Conservation (phyloP, 108 stramenopile species). For the Cyclotella atomus region DNA sequence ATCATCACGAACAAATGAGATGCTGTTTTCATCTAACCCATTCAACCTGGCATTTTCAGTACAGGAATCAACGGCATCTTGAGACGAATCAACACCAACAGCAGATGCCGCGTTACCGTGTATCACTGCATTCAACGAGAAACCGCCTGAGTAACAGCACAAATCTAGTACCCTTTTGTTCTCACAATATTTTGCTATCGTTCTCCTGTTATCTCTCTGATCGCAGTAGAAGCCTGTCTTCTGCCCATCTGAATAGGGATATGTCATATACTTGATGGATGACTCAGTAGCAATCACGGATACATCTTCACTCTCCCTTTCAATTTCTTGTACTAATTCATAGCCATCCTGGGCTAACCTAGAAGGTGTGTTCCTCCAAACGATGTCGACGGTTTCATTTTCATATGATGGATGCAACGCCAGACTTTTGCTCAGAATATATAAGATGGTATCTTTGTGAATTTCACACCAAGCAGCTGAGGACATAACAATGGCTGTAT, state of each 20-base stretch:
- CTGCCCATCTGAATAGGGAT: constrained; percentile 78
- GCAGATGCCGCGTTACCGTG: constrained; percentile 61
- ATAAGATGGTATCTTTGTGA: constrained; percentile 65
- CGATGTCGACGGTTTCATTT: constrained; percentile 49
- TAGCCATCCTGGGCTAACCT: constrained; percentile 82
- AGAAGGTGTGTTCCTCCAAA: constrained; percentile 78
- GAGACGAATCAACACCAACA: constrained; percentile 87
- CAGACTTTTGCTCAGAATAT: constrained; percentile 47
- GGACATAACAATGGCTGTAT: constrained; percentile 81
- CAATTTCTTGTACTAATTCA: constrained; percentile 15
- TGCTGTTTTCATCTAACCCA: constrained; percentile 48
- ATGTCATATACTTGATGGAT: constrained; percentile 81
- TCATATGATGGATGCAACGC: constrained; percentile 40
- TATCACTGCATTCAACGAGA: constrained; percentile 77
- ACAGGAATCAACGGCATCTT: constrained; percentile 82
- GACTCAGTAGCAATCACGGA: constrained; percentile 68
- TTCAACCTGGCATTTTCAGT: constrained; percentile 79
- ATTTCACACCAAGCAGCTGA: constrained; percentile 93
- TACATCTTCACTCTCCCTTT: constrained; percentile 34
- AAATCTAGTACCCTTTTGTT: constrained; percentile 85
- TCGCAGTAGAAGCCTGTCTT: constrained; percentile 99
- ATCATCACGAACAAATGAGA: constrained; percentile 75
- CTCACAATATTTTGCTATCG: constrained; percentile 58
- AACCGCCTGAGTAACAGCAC: constrained; percentile 93
- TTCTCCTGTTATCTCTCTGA: constrained; percentile 90